A percentile compares a stretch with the other conserved stretches of the same genome.
These are phyloP conservation scores for Ambrosiella cleistominuta DNA, from an alignment of 2,329 filamentous ascomycete species.

Conservation along the genomic window DNA sequence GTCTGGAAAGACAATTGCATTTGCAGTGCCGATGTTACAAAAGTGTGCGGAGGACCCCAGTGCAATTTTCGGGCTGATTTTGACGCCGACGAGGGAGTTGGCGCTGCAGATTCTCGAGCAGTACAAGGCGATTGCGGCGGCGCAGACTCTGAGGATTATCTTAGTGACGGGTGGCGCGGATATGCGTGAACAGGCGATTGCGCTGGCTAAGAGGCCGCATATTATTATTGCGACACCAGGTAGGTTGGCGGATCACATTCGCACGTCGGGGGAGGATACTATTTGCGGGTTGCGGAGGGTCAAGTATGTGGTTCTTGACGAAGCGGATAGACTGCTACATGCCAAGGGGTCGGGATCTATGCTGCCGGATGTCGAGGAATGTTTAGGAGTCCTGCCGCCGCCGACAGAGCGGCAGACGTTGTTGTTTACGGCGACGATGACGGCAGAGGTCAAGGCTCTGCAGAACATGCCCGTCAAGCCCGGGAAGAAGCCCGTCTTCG, in stretches of 20 bases:
- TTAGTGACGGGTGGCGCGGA: slow-evolving; percentile 87
- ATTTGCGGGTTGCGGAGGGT: slow-evolving; percentile 63
- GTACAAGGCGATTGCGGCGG: slow-evolving; percentile 77
- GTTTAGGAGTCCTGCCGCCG: slow-evolving; percentile 63
- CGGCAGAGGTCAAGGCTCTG: slow-evolving; percentile 72
- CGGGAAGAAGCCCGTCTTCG: slow-evolving; percentile 60
- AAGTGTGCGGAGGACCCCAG: slow-evolving; percentile 84
- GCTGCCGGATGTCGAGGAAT: slow-evolving; percentile 86
- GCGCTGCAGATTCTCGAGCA: slow-evolving; percentile 95
- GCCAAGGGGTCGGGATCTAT: slow-evolving; percentile 62
- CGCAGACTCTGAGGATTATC: slow-evolving; percentile 70
- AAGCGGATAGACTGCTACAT: slow-evolving; percentile 77
- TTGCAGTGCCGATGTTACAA: slow-evolving; percentile 85
- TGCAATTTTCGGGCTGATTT: slow-evolving; percentile 73
- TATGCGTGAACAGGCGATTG: slow-evolving; percentile 79
- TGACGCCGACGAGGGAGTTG: slow-evolving; percentile 82
- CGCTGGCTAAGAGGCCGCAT: slow-evolving; percentile 65
- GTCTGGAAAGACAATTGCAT: slow-evolving; percentile 93
- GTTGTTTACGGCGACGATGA: slow-evolving; percentile 91
- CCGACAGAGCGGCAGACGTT: slow-evolving; percentile 71
- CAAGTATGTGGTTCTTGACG: slow-evolving; percentile 79
- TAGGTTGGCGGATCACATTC: slow-evolving; percentile 81
- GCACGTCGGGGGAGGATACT: slow-evolving; percentile 79
- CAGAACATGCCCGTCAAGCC: slow-evolving; percentile 57
- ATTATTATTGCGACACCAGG: slow-evolving; percentile 90